Evolutionary conservation across 2,329 filamentous ascomycete species (phyloP).

Genomic region (Fusarium pseudograminearum): DNA sequence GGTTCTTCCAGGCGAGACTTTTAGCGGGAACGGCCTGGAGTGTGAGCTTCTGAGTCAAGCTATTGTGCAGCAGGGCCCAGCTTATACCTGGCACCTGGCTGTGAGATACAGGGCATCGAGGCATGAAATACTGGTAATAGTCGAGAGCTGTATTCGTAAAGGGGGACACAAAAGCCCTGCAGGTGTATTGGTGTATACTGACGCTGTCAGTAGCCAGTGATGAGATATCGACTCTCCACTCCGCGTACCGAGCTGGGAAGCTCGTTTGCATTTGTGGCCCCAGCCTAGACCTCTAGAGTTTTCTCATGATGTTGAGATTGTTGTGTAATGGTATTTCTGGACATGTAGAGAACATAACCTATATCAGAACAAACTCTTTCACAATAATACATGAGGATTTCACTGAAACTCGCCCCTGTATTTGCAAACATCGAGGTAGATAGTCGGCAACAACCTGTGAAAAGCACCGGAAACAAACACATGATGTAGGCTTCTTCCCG

Average conservation of each 20-base stretch:
- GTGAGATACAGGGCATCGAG: conserved; percentile 1
- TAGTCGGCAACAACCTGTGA: not conserved
- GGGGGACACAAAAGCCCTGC: conserved; percentile 20
- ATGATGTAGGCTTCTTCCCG: conserved; percentile 42
- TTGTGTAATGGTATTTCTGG: conserved; percentile 9
- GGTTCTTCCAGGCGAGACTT: conserved; percentile 27
- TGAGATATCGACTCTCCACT: conserved; percentile 31
- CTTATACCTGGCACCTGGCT: conserved; percentile 8
- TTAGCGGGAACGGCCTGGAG: conserved; percentile 3
- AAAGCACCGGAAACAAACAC: conserved; percentile 44
- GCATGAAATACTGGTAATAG: not conserved
- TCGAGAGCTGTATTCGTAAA: conserved; percentile 2
- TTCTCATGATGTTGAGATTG: conserved; percentile 32
- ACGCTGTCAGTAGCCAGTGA: conserved; percentile 39
- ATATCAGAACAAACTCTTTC: not conserved
- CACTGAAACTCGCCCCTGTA: not conserved
- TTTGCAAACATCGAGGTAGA: not conserved
- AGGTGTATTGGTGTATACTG: conserved; percentile 33
- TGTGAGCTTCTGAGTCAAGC: conserved; percentile 2
- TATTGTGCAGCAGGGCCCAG: not conserved
- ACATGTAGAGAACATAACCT: not conserved
- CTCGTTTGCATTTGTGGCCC: not conserved
- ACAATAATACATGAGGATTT: conserved; percentile 4
- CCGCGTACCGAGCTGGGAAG: conserved; percentile 7
- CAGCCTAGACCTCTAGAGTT: conserved; percentile 5